Evolutionary conservation across 176 grass and related monocot genomes (phyloP).

Genomic region (Phyllostachys edulis): DNA sequence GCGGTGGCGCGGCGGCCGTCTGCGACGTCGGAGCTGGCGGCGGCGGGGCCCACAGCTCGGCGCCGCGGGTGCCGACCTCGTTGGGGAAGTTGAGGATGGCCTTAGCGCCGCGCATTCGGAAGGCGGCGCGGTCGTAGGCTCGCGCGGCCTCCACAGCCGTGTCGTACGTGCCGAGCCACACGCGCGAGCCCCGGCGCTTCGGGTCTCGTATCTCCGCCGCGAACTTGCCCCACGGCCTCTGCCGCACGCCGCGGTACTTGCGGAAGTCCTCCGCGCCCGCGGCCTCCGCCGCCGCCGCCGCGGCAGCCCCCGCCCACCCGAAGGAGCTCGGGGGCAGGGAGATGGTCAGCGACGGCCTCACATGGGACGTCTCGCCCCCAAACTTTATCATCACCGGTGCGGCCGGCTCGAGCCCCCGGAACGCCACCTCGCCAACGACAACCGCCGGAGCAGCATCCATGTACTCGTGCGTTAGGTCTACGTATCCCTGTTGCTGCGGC

Average conservation of each 20-base stretch:
- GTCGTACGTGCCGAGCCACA: constrained; percentile 86
- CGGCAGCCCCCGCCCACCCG: neutral
- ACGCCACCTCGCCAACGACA: neutral
- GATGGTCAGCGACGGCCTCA: constrained; percentile 27
- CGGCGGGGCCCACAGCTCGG: constrained; percentile 7
- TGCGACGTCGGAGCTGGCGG: neutral
- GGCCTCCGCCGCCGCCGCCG: neutral
- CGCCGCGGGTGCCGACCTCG: constrained; percentile 51
- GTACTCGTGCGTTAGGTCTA: constrained; percentile 9
- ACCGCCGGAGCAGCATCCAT: neutral
- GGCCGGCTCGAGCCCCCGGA: constrained; percentile 21
- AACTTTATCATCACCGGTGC: constrained; percentile 42
- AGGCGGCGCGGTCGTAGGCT: constrained; percentile 72
- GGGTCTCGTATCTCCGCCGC: constrained; percentile 95
- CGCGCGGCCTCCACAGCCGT: constrained; percentile 59
- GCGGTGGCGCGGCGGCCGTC: neutral
- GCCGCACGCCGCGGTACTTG: constrained; percentile 73
- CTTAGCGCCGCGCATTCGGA: constrained; percentile 68
- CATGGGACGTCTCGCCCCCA: constrained; percentile 18
- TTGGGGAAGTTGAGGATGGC: constrained; percentile 90
- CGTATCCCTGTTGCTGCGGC: constrained; percentile 14
- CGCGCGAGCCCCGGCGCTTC: constrained; percentile 61
- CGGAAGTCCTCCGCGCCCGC: constrained; percentile 28
- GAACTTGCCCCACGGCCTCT: constrained; percentile 78
- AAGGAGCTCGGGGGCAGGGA: constrained; percentile 29